phyloP scores from a whole-genome alignment of 2,329 filamentous ascomycete species.

The Colletotrichum nymphaeae region DNA sequence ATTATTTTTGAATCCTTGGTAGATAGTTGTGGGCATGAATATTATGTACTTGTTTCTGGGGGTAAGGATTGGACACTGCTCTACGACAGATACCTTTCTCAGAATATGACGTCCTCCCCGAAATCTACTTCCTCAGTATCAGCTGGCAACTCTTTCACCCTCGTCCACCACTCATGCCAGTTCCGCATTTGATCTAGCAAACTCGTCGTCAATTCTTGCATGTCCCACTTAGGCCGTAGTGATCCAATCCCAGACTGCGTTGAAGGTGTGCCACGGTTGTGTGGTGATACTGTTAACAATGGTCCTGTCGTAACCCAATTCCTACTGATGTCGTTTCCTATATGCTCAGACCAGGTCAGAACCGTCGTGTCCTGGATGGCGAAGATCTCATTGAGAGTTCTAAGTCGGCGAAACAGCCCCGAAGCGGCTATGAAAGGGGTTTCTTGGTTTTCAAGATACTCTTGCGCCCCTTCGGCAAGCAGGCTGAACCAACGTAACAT shows the following conservation, averaged over 20 bases:
- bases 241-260: constrained; percentile 52
- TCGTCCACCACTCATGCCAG: constrained; percentile 50
- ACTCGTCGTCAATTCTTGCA: constrained; percentile 43
- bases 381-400: background rate
- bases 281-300: constrained; percentile 51
- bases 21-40: background rate
- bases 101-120: constrained; percentile 28
- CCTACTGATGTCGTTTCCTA: constrained; percentile 56
- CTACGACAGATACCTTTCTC: background rate
- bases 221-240: constrained; percentile 45
- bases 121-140: constrained; percentile 1
- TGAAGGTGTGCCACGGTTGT: constrained; percentile 45
- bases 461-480: constrained; percentile 19
- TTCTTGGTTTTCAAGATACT: constrained; percentile 22
- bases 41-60: background rate
- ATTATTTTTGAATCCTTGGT: background rate
- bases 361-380: constrained; percentile 44
- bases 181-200: constrained; percentile 44
- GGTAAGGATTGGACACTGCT: background rate
- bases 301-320: constrained; percentile 54
- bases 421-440: background rate
- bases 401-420: constrained; percentile 39
- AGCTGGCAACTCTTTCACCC: constrained; percentile 9
- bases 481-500: constrained; percentile 2
- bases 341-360: constrained; percentile 53